Conservation (phyloP, 108 stramenopile genomes). For the Nitzschia palea region DNA sequence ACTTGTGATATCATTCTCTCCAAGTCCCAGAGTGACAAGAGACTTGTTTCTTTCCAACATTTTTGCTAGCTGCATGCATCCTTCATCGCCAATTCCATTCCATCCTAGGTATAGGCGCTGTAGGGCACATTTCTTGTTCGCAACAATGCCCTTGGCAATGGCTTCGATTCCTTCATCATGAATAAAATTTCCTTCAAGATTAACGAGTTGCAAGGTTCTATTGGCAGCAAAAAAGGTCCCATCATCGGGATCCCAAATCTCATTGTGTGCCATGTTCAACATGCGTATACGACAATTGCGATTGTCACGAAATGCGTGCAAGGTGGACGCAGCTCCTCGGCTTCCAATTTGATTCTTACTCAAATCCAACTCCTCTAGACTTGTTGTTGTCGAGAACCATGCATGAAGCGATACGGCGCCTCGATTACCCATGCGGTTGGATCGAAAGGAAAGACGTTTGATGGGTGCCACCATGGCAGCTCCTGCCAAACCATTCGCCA, state of each 20-base stretch:
- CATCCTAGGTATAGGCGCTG: conserved; percentile 33
- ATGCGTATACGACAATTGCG: conserved; percentile 18
- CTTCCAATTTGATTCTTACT: conserved; percentile 42
- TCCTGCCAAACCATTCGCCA: conserved; percentile 28
- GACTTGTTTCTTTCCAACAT: conserved; percentile 35
- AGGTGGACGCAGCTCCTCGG: conserved; percentile 26
- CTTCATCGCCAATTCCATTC: conserved; percentile 44
- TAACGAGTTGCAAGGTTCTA: conserved; percentile 21
- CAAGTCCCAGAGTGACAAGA: conserved; percentile 25
- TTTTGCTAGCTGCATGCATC: conserved; percentile 20
- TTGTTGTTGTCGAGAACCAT: conserved; percentile 21
- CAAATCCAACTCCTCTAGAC: conserved; percentile 36
- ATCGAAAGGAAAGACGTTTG: conserved; percentile 27
- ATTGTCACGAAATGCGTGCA: conserved; percentile 44
- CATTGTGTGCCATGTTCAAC: conserved; percentile 45
- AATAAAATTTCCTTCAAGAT: conserved; percentile 40
- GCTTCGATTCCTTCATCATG: conserved; percentile 39
- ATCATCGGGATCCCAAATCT: conserved; percentile 46
- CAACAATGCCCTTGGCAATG: conserved; percentile 29
- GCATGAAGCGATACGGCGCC: conserved; percentile 27
- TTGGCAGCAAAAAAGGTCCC: conserved; percentile 31
- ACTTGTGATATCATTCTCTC: conserved; percentile 44
- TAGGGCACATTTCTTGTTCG: conserved; percentile 9
- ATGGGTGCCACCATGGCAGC: conserved; percentile 5
- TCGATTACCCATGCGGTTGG: conserved; percentile 45